phyloP scores from a whole-genome alignment of 129 eudicot genomes.

The Chrysanthemum lavandulifolium region DNA sequence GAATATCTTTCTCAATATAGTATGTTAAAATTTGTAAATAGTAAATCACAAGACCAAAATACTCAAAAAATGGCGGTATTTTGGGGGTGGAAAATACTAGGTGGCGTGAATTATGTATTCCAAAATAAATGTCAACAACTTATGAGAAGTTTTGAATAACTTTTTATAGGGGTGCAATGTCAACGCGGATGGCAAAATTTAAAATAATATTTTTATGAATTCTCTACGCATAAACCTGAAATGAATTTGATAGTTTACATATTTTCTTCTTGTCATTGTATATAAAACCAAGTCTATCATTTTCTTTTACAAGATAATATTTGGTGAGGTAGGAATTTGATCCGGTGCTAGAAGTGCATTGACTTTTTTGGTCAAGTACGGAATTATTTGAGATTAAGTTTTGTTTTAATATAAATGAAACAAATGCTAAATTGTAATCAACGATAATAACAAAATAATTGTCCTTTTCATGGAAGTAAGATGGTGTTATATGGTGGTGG shows the following conservation, averaged over 20 bases:
- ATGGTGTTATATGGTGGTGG: slow-evolving; percentile 5
- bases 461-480: slow-evolving; percentile 2
- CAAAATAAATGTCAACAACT: neutral
- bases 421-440: slow-evolving; percentile 6
- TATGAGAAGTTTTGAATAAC: neutral
- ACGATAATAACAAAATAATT: neutral
- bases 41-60: neutral
- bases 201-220: neutral
- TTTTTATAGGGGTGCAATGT: neutral
- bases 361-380: neutral
- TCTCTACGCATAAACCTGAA: neutral
- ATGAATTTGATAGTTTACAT: slow-evolving; percentile 19
- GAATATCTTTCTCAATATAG: neutral
- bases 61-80: slow-evolving; percentile 4
- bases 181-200: slow-evolving; percentile 19
- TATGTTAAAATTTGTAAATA: neutral
- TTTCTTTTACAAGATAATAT: slow-evolving; percentile 4
- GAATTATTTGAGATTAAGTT: neutral
- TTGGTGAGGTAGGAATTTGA: neutral
- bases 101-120: neutral
- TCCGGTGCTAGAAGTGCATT: slow-evolving; percentile 13
- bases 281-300: slow-evolving; percentile 7
- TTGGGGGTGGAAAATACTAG: slow-evolving; percentile 5
- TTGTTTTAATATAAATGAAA: neutral
- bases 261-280: slow-evolving; percentile 3